phyloP scores from a whole-genome alignment of 768 basidiomycete species.

The Sarcomyxa edulis region DNA sequence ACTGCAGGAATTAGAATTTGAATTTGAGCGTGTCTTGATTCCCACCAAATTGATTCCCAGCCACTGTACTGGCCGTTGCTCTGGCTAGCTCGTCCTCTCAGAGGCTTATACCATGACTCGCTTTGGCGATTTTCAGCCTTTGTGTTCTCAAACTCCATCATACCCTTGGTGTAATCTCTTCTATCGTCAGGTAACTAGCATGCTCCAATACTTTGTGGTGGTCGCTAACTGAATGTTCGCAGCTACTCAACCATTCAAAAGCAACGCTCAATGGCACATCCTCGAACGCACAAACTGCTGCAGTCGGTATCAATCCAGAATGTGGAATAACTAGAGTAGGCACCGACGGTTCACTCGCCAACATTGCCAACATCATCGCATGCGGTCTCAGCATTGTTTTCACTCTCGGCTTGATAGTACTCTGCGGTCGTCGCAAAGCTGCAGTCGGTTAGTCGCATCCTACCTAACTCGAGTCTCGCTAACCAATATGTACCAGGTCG shows the following conservation, averaged over 20 bases:
- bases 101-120: constrained; percentile 45
- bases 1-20: no score
- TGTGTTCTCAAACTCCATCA: constrained; percentile 67
- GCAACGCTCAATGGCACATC: constrained; percentile 35
- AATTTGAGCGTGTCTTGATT: no score
- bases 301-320: constrained; percentile 75
- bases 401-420: constrained; percentile 48
- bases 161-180: constrained; percentile 96
- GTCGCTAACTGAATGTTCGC: constrained; percentile 14
- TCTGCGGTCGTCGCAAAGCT: constrained; percentile 66
- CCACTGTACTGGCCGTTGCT: neutral
- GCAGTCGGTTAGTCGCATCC: constrained; percentile 66
- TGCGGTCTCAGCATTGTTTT: constrained; percentile 72
- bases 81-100: neutral
- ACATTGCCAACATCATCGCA: constrained; percentile 81
- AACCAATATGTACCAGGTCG: constrained; percentile 40
- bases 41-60: neutral
- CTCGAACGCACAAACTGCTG: constrained; percentile 45
- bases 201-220: constrained; percentile 18
- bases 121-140: constrained; percentile 69
- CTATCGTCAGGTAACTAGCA: constrained; percentile 71
- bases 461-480: constrained; percentile 2
- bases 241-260: constrained; percentile 34
- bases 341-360: constrained; percentile 58
- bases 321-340: constrained; percentile 74